Conservation (phyloP, 441 rosid species). For the Adansonia madagascariensis region DNA sequence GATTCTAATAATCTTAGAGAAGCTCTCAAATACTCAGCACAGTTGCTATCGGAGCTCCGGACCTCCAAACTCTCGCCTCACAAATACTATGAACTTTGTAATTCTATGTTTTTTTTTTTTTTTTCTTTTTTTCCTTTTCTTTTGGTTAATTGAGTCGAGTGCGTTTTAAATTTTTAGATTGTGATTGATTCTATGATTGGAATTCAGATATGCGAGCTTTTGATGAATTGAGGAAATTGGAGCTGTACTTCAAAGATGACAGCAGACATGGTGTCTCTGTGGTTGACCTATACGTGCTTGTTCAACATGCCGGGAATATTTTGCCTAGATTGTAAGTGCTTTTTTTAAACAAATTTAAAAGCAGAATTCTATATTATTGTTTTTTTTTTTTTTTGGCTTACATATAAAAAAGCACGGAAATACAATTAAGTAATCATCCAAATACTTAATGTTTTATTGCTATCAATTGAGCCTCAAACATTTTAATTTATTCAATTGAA, state of each 20-base stretch:
- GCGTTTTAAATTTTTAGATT: neutral
- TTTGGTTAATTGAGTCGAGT: neutral
- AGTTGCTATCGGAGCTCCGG: slow-evolving; percentile 70
- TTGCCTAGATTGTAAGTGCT: slow-evolving; percentile 62
- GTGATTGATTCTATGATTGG: slow-evolving; percentile 23
- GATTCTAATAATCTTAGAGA: slow-evolving; percentile 66
- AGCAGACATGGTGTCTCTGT: slow-evolving; percentile 61
- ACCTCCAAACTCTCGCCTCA: slow-evolving; percentile 73
- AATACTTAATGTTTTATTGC: neutral
- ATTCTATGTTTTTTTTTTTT: neutral
- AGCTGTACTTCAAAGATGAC: slow-evolving; percentile 66
- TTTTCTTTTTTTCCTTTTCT: neutral
- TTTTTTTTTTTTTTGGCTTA: neutral
- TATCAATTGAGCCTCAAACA: neutral
- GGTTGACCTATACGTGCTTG: slow-evolving; percentile 67
- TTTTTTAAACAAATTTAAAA: neutral
- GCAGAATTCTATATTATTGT: neutral
- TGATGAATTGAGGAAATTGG: slow-evolving; percentile 63
- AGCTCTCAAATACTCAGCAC: slow-evolving; percentile 66
- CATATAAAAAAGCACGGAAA: neutral
- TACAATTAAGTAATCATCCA: neutral
- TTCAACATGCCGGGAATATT: slow-evolving; percentile 75
- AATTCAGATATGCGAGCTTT: slow-evolving; percentile 66
- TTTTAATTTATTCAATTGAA: neutral
- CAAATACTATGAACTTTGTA: slow-evolving; percentile 72